Conservation (phyloP, 352 stramenopile genomes). For the Thraustotheca clavata region DNA sequence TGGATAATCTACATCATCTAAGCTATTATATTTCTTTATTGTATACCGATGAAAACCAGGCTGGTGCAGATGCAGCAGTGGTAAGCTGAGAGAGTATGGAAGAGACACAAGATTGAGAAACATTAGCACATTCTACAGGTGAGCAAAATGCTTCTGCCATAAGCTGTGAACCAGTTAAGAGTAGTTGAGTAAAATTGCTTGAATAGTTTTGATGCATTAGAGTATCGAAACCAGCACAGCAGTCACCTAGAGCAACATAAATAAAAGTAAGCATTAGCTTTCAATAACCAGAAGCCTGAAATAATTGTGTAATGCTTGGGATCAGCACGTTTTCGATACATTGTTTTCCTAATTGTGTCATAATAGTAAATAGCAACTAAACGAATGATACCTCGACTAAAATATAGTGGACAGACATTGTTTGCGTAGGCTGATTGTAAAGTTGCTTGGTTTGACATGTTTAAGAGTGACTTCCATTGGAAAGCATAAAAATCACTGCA, state of each 20-base stretch:
- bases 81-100: neutral
- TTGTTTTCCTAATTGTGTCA: neutral
- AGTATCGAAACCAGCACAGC: neutral
- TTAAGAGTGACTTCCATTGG: neutral
- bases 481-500: neutral
- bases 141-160: neutral
- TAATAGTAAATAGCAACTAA: neutral
- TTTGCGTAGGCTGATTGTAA: neutral
- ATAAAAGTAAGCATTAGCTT: neutral
- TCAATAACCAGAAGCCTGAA: neutral
- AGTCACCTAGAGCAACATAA: neutral
- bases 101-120: neutral
- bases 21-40: too few relatives aligned
- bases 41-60: neutral
- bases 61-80: neutral
- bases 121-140: neutral
- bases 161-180: neutral
- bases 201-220: neutral
- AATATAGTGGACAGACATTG: neutral
- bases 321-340: neutral
- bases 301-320: neutral
- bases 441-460: neutral
- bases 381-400: neutral
- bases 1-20: neutral
- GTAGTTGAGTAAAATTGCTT: neutral